A percentile compares a stretch with the other conserved stretches of the same genome.
phyloP scores from a whole-genome alignment of 306 rosid genomes.

The Quercus wislizeni region DNA sequence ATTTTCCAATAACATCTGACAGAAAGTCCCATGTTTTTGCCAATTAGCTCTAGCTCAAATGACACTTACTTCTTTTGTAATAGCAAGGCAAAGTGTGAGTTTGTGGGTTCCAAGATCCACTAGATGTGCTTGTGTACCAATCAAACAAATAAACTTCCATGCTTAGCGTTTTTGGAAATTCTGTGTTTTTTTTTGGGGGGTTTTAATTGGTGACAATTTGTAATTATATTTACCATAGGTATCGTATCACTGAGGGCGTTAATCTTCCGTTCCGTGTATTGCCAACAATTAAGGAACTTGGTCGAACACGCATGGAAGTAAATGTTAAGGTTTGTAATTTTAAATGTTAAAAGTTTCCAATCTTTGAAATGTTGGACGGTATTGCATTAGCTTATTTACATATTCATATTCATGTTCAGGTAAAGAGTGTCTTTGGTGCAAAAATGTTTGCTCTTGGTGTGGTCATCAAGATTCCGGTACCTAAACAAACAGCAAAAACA shows the following conservation, averaged over 20 bases:
- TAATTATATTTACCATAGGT: slow-evolving; percentile 42
- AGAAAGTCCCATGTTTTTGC: no score
- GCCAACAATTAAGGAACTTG: slow-evolving; percentile 93
- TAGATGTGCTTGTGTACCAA: not conserved
- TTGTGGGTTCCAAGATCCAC: no score
- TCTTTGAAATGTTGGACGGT: slow-evolving; percentile 1
- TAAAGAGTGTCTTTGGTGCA: slow-evolving; percentile 87
- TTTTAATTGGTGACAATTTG: not conserved
- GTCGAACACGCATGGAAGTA: slow-evolving; percentile 93
- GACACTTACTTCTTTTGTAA: no score
- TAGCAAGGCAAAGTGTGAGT: no score
- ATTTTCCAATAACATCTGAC: not conserved
- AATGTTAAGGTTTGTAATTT: slow-evolving; percentile 73
- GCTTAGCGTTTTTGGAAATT: not conserved
- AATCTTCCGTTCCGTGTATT: slow-evolving; percentile 94
- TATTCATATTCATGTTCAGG: slow-evolving; percentile 41
- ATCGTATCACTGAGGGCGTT: slow-evolving; percentile 93
- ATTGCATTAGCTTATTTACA: slow-evolving; percentile 13
- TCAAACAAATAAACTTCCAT: not conserved
- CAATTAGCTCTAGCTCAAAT: no score
- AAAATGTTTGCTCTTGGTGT: slow-evolving; percentile 97
- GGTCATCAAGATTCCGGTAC: slow-evolving; percentile 88
- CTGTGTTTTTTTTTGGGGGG: not conserved
- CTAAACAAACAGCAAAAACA: slow-evolving; percentile 89
- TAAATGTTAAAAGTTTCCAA: slow-evolving; percentile 10